phyloP scores from a whole-genome alignment of 306 rosid species.

The Carpinus viminea region DNA sequence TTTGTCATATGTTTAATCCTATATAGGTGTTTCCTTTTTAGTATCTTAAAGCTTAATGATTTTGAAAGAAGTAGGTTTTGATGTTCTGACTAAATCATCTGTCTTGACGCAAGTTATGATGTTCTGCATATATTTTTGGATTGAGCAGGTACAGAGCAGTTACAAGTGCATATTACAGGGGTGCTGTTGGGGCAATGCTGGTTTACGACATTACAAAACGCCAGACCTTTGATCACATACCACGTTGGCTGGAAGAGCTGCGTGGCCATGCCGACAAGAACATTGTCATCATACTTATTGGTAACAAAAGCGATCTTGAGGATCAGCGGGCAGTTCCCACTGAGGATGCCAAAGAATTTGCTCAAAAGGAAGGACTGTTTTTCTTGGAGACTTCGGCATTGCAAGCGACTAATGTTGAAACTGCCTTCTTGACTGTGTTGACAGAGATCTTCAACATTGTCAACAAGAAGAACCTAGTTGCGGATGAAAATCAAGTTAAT shows the following conservation, averaged over 20 bases:
- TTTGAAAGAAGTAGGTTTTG: background rate
- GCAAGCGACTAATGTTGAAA: constrained; percentile 85
- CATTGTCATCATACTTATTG: constrained; percentile 83
- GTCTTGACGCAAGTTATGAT: background rate
- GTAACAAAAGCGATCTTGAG: constrained; percentile 88
- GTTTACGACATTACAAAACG: constrained; percentile 91
- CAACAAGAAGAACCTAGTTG: constrained; percentile 72
- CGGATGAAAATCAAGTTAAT: constrained; percentile 64
- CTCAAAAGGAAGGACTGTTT: constrained; percentile 89
- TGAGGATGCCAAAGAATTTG: constrained; percentile 90
- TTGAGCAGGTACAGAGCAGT: constrained; percentile 86
- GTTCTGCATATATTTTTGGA: constrained; percentile 2
- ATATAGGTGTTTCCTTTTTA: background rate
- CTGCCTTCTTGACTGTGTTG: constrained; percentile 76
- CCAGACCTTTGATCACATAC: constrained; percentile 87
- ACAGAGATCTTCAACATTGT: constrained; percentile 87
- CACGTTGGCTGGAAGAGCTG: constrained; percentile 95
- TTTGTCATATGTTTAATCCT: background rate
- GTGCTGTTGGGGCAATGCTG: constrained; percentile 98
- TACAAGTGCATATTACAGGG: constrained; percentile 96
- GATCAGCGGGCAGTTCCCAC: constrained; percentile 80
- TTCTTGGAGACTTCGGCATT: constrained; percentile 93
- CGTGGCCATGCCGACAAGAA: constrained; percentile 96
- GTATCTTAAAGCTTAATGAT: background rate
- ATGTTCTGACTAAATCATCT: background rate